Percentiles rank a stretch among this genome's conserved stretches.
Conservation (phyloP, 2,329 filamentous ascomycete genomes). For the Paecilomyces dactylethromorphus region DNA sequence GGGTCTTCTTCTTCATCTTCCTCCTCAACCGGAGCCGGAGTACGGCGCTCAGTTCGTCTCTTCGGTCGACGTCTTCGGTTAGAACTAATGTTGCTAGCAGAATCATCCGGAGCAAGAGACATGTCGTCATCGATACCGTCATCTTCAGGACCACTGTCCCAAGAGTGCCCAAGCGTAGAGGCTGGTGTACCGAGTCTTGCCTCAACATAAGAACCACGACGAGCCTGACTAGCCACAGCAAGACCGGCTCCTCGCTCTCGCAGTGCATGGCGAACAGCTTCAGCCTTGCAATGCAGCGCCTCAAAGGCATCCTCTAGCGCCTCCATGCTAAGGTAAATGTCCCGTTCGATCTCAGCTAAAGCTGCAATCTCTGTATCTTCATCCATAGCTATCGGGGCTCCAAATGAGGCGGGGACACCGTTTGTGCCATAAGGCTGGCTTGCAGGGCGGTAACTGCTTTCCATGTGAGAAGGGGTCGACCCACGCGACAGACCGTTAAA, state of each 20-base stretch:
- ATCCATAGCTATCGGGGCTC: slow-evolving; percentile 79
- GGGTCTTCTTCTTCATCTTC: slow-evolving; percentile 37
- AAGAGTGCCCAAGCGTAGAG: slow-evolving; percentile 22
- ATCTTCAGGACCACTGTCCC: slow-evolving; percentile 38
- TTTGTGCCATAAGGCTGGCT: slow-evolving; percentile 34
- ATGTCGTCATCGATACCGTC: slow-evolving; percentile 39
- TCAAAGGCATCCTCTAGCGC: slow-evolving; percentile 91
- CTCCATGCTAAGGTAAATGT: slow-evolving; percentile 93
- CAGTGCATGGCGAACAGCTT: slow-evolving; percentile 69
- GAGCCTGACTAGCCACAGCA: slow-evolving; percentile 40
- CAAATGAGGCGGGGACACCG: slow-evolving; percentile 53
- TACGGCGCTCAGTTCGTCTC: slow-evolving; percentile 42
- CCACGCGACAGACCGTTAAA: slow-evolving; percentile 23
- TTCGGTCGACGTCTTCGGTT: slow-evolving; percentile 39
- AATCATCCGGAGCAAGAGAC: slow-evolving; percentile 43
- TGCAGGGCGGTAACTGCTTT: slow-evolving; percentile 37
- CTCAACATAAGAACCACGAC: slow-evolving; percentile 36
- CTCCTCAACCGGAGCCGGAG: slow-evolving; percentile 41
- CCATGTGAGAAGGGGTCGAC: slow-evolving; percentile 26
- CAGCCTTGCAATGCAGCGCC: slow-evolving; percentile 76
- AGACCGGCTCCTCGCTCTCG: slow-evolving; percentile 78
- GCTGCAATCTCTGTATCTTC: slow-evolving; percentile 90
- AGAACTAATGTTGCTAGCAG: slow-evolving; percentile 44
- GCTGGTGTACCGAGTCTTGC: slow-evolving; percentile 37
- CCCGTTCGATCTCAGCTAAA: slow-evolving; percentile 82